Percentiles rank a stretch among this genome's conserved stretches.
Conservation (phyloP, 352 stramenopile genomes). For the Pythium sp. region DNA sequence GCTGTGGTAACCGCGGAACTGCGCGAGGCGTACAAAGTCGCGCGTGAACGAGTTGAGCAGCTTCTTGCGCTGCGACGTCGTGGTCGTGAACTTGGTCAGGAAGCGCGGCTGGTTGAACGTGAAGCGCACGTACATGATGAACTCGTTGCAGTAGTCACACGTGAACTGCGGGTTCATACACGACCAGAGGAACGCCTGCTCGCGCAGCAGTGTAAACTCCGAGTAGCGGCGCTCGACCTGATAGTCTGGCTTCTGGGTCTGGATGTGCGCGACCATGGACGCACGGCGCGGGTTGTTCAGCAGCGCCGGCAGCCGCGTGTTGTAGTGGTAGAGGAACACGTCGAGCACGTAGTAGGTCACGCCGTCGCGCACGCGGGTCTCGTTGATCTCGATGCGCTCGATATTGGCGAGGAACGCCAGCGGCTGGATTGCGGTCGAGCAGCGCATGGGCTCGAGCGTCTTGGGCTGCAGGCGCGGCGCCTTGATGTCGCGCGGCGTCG, state of each 20-base stretch:
- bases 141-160: constrained; percentile 12
- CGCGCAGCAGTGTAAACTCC: constrained; percentile 9
- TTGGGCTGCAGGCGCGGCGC: constrained; percentile 8
- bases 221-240: constrained; percentile 12
- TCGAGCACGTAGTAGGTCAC: constrained; percentile 19
- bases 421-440: neutral
- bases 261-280: neutral
- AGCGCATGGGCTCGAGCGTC: constrained; percentile 7
- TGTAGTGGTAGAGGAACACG: constrained; percentile 12
- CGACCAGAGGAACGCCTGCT: neutral
- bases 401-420: constrained; percentile 14
- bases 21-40: constrained; percentile 48
- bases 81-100: constrained; percentile 32
- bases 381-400: constrained; percentile 17
- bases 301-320: constrained; percentile 10
- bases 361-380: constrained; percentile 10
- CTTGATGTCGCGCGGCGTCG: constrained; percentile 1
- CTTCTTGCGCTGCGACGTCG: constrained; percentile 40
- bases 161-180: constrained; percentile 3
- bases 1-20: constrained; percentile 37
- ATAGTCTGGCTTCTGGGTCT: constrained; percentile 6
- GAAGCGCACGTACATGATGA: constrained; percentile 25
- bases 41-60: constrained; percentile 47
- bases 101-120: constrained; percentile 43
- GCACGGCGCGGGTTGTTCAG: constrained; percentile 4